Percentiles rank a stretch among this genome's conserved stretches.
Conservation (phyloP, 306 rosid genomes). For the Trifolium pratense region DNA sequence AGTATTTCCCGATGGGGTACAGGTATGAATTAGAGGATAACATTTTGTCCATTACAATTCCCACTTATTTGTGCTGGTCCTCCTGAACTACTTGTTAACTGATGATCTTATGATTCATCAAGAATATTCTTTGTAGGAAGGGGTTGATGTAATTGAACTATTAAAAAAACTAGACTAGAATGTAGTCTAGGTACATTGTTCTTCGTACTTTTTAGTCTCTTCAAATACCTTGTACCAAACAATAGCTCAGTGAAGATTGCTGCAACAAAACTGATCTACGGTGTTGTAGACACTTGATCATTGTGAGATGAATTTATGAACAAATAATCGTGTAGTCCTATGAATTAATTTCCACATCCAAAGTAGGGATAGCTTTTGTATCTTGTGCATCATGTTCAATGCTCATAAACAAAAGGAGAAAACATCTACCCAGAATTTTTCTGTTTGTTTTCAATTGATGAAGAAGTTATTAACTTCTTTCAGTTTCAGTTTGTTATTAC, state of each 20-base stretch:
- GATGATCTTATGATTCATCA: not conserved
- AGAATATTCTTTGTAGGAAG: slow-evolving; percentile 1
- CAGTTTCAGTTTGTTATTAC: slow-evolving; percentile 13
- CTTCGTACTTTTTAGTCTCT: slow-evolving; percentile 22
- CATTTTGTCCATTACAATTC: slow-evolving; percentile 17
- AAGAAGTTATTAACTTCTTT: slow-evolving; percentile 34
- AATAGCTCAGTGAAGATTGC: slow-evolving; percentile 6
- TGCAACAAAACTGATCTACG: slow-evolving; percentile 27
- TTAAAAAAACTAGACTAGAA: not conserved
- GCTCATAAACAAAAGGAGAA: slow-evolving; percentile 18
- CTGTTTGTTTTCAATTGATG: slow-evolving; percentile 31
- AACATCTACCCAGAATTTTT: slow-evolving; percentile 13
- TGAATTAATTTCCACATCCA: slow-evolving; percentile 37
- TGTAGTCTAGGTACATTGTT: not conserved
- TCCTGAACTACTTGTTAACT: slow-evolving; percentile 16
- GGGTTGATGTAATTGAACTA: slow-evolving; percentile 20
- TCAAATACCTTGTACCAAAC: slow-evolving; percentile 21
- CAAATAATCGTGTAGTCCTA: slow-evolving; percentile 1
- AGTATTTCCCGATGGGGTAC: slow-evolving; percentile 60
- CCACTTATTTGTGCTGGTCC: slow-evolving; percentile 24
- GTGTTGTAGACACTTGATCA: too few relatives aligned
- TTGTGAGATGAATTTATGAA: slow-evolving; percentile 8
- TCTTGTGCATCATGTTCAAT: slow-evolving; percentile 16
- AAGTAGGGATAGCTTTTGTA: slow-evolving; percentile 14
- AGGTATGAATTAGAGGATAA: slow-evolving; percentile 56